Evolutionary conservation across 2,329 filamentous ascomycete species (phyloP), one percentile per base, ranked within the genome.

Genomic region (Alternaria ventricosa): DNA sequence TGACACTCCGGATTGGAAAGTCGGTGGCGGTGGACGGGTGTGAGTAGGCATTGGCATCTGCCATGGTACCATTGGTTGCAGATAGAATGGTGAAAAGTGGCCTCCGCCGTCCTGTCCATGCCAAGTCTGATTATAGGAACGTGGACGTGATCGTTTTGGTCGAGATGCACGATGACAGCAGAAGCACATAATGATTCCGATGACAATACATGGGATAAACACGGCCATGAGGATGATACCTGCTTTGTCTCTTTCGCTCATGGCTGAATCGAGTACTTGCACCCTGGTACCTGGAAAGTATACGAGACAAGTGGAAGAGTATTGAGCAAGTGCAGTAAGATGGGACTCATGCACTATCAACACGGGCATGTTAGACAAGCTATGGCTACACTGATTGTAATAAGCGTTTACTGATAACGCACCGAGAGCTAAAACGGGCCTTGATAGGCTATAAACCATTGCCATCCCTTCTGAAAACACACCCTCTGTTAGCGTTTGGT

Each of bases 1-100:
- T 30, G 28, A 3, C 2, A 30, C 28, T 1, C 28, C 4, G 11
- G 28, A 3, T 3, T 30, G 28, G 28, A 30, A 12, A 30, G 2
- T 30, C 28, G 28, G 28, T 3, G 28, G 28, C 11, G 28, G 28
- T 30, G n/a, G n/a, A n/a, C n/a, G n/a, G n/a, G n/a, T n/a, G n/a
- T n/a, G n/a, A n/a, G n/a, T n/a, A n/a, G n/a, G 44, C 0, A 15
- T 22, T 1, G 12, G 12, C 0, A 8, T 13, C 0, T 1, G 1
- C 12, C 20, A 23, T 15, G 44, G 20, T 15, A 3, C 5, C 2
- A 23, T 23, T 25, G 20, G 20, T 2, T 46, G 44, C 25, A 12
- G 6, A 41, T 13, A 12, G 44, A 46, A 46, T 20, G 20, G 10
- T 1, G 1, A 0, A 22, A 0, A 18, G n/a, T 23, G 3, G 1